Conservation (phyloP, 768 basidiomycete species). For the Kwoniella dendrophila region DNA sequence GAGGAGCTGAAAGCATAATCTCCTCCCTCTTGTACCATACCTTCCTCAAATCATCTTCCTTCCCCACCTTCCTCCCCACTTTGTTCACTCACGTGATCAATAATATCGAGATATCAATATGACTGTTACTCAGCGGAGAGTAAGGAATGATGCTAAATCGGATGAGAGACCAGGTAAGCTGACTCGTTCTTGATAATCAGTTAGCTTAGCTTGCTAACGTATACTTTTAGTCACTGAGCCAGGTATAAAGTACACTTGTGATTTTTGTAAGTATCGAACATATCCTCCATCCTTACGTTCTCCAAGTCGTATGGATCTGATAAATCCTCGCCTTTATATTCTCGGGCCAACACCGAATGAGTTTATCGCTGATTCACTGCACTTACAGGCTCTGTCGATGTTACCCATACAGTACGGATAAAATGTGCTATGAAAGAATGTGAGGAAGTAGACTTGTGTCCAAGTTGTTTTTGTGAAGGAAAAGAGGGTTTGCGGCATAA, state of each 20-base stretch:
- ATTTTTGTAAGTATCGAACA: constrained; percentile 43
- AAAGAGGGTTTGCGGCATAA: constrained; percentile 86
- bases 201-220: background rate
- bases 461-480: constrained; percentile 85
- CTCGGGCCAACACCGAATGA: no score
- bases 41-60: background rate
- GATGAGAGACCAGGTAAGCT: constrained; percentile 44
- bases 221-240: constrained; percentile 45
- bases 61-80: background rate
- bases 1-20: background rate
- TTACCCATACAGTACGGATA: constrained; percentile 95
- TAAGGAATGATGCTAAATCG: constrained; percentile 41
- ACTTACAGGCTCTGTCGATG: constrained; percentile 66
- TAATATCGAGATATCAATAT: constrained; percentile 22
- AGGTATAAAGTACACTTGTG: constrained; percentile 56
- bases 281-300: background rate
- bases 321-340: background rate
- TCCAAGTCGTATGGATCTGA: background rate
- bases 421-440: constrained; percentile 75
- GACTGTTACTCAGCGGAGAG: constrained; percentile 53
- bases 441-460: constrained; percentile 89
- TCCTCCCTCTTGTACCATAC: constrained; percentile 1
- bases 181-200: background rate
- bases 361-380: background rate
- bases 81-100: constrained; percentile 3